Percentiles rank a stretch among this genome's conserved stretches.
phyloP scores from a whole-genome alignment of 495 filamentous ascomycete species.

The Xylaria flabelliformis region DNA sequence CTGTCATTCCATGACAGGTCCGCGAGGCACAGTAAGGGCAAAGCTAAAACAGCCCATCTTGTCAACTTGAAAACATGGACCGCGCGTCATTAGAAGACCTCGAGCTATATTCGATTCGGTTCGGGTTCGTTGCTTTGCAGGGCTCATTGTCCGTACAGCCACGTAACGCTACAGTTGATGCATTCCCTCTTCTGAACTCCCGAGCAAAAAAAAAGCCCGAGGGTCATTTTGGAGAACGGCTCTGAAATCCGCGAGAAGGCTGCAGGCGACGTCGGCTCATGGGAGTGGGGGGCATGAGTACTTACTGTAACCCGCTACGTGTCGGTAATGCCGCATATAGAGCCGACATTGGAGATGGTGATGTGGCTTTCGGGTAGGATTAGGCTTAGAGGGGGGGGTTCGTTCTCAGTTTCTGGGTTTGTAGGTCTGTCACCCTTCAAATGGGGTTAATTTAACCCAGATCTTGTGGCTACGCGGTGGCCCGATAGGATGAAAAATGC shows the following conservation, averaged over 20 bases:
- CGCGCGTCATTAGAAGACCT: slow-evolving; percentile 4
- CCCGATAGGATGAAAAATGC: not conserved
- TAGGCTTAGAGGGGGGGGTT: not conserved
- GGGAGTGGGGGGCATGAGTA: not conserved
- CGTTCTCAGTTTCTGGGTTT: not conserved
- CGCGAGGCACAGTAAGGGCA: not conserved
- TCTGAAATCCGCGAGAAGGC: slow-evolving; percentile 3
- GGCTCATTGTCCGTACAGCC: not conserved
- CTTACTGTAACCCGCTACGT: not conserved
- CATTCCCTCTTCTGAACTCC: not conserved
- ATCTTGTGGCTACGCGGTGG: too few species aligned
- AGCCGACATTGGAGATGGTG: not conserved
- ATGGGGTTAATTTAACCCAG: not conserved
- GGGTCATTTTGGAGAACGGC: not conserved
- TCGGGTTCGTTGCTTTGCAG: not conserved
- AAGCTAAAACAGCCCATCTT: not conserved
- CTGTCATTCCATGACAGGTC: not conserved
- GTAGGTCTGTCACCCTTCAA: not conserved
- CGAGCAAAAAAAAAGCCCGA: not conserved
- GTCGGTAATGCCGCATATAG: not conserved
- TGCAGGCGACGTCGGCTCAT: not conserved
- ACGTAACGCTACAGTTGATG: not conserved
- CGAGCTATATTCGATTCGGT: not conserved
- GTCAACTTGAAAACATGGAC: not conserved
- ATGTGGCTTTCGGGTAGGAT: slow-evolving; percentile 18